A percentile compares a stretch with the other conserved stretches of the same genome.
Evolutionary conservation across 1,284 basidiomycete species (phyloP).

Genomic region (Rhodotorula sp.): DNA sequence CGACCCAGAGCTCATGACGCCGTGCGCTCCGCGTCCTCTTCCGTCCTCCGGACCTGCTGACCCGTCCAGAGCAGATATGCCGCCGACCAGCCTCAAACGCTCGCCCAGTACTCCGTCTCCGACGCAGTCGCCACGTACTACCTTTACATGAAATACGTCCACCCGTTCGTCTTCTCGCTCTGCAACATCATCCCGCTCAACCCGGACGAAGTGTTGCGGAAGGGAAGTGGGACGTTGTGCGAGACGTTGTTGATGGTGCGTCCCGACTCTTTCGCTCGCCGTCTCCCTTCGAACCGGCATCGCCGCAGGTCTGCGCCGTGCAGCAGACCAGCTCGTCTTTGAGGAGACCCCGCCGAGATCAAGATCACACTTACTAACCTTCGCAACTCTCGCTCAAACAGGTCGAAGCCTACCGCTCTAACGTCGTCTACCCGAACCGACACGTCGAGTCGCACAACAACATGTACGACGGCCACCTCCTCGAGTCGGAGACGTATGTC

Average conservation of each 20-base stretch:
- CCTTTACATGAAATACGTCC: constrained; percentile 99
- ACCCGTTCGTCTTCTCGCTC: constrained; percentile 98
- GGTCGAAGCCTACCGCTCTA: constrained; percentile 90
- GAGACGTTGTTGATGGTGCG: constrained; percentile 96
- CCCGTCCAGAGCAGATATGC: constrained; percentile 67
- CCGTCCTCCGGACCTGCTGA: neutral
- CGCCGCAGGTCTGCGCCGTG: no score
- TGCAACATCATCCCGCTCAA: constrained; percentile 99
- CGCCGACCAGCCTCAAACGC: constrained; percentile 87
- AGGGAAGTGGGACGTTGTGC: constrained; percentile 94
- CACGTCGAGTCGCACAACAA: constrained; percentile 90
- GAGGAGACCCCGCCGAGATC: no score
- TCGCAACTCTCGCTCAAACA: constrained; percentile 46
- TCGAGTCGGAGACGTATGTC: constrained; percentile 97
- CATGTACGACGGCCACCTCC: constrained; percentile 92
- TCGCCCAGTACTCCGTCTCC: constrained; percentile 98
- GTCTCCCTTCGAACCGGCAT: no score
- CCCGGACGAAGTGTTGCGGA: constrained; percentile 93
- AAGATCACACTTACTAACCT: no score
- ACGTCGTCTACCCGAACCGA: constrained; percentile 96
- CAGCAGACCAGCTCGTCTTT: no score
- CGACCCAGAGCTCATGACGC: constrained; percentile 99
- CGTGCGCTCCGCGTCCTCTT: constrained; percentile 58
- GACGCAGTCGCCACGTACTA: constrained; percentile 99
- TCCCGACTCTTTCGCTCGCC: constrained; percentile 1